Conservation (phyloP, 1,139 yeast genomes). For the Sugiyamaella castrensis region DNA sequence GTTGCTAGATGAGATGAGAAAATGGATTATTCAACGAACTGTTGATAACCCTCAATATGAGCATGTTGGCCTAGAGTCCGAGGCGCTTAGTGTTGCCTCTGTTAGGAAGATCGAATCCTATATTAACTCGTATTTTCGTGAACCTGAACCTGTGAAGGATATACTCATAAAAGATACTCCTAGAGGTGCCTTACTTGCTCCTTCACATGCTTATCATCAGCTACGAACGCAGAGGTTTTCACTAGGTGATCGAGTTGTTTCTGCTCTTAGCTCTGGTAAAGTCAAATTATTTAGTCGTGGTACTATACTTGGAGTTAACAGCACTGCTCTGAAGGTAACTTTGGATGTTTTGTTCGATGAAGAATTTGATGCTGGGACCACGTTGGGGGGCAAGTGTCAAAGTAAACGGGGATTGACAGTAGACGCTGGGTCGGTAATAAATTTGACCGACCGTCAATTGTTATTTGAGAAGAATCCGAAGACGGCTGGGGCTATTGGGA, state of each 20-base stretch:
- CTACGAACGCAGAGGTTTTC: constrained; percentile 73
- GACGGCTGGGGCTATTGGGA: background rate
- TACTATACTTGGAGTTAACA: constrained; percentile 78
- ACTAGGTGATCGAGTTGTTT: constrained; percentile 87
- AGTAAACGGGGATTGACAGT: constrained; percentile 82
- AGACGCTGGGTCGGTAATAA: constrained; percentile 78
- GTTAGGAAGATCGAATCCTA: constrained; percentile 66
- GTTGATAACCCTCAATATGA: constrained; percentile 52
- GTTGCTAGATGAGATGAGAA: constrained; percentile 35
- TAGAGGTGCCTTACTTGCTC: constrained; percentile 74
- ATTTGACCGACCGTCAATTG: constrained; percentile 69
- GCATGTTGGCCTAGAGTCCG: constrained; percentile 73
- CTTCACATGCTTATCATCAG: constrained; percentile 67
- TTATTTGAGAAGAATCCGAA: constrained; percentile 49
- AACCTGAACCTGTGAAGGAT: constrained; percentile 25
- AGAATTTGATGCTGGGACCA: constrained; percentile 79
- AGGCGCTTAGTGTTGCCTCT: constrained; percentile 66
- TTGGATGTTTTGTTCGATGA: constrained; percentile 80
- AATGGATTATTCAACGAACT: constrained; percentile 45
- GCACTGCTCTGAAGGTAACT: constrained; percentile 50
- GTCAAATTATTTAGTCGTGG: constrained; percentile 88
- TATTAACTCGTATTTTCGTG: constrained; percentile 44
- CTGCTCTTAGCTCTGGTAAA: constrained; percentile 83
- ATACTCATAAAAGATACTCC: constrained; percentile 77
- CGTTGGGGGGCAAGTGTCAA: constrained; percentile 69